Evolutionary conservation across 352 stramenopile genomes (phyloP).

Genomic region (Phytophthora capsici): DNA sequence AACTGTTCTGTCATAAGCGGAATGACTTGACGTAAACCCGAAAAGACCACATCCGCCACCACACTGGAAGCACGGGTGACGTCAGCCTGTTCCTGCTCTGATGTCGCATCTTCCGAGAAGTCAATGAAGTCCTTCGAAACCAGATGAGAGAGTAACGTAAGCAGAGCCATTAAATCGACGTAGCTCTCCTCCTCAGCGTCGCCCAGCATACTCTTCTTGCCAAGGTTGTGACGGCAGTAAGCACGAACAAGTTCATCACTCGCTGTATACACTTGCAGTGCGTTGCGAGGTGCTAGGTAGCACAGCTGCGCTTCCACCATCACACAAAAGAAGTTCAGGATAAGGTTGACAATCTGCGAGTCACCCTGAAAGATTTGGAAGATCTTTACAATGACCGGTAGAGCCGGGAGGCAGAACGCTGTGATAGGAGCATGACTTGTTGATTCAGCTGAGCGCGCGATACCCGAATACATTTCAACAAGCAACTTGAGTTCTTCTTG

Average conservation of each 20-base stretch:
- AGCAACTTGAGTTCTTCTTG: constrained; percentile 83
- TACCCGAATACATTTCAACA: constrained; percentile 79
- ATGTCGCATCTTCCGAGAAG: constrained; percentile 76
- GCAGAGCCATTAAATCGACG: constrained; percentile 68
- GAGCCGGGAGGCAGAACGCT: constrained; percentile 64
- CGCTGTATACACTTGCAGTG: constrained; percentile 72
- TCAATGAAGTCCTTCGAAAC: constrained; percentile 89
- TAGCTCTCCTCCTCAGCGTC: constrained; percentile 84
- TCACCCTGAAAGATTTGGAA: constrained; percentile 82
- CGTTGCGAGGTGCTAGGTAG: constrained; percentile 71
- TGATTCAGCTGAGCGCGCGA: constrained; percentile 73
- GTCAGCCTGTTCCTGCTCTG: constrained; percentile 60
- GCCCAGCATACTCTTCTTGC: constrained; percentile 66
- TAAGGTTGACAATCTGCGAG: constrained; percentile 74
- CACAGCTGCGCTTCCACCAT: constrained; percentile 85
- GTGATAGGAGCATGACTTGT: constrained; percentile 68
- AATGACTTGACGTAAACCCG: constrained; percentile 85
- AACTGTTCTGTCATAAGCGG: constrained; percentile 91
- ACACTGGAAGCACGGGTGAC: constrained; percentile 66
- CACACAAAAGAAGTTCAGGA: constrained; percentile 79
- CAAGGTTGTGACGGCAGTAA: constrained; percentile 76
- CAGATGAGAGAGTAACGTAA: constrained; percentile 83
- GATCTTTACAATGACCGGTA: constrained; percentile 78
- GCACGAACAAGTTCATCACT: constrained; percentile 75
- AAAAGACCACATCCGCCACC: constrained; percentile 90